Evolutionary conservation across 2,329 filamentous ascomycete genomes (phyloP), one percentile per base, ranked within the genome.

Genomic region (Botryotinia convoluta): DNA sequence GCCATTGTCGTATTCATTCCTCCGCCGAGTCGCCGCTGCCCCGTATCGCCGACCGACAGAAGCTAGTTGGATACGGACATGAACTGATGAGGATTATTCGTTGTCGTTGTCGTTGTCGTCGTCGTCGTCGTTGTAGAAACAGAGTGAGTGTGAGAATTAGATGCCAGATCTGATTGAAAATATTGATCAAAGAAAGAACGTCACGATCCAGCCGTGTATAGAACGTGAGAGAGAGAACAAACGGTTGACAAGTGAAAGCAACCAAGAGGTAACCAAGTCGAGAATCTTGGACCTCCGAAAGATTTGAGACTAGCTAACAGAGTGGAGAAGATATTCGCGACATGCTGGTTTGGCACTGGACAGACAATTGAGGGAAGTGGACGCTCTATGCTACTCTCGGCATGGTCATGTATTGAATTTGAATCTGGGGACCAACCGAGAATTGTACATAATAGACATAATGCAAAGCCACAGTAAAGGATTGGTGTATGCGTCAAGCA

Each of bases 181-280:
- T 73, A 29, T 57, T 37, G 48, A 70, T 44, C 20, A 59, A 39
- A 75, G 74, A 78, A 79, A 70, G 69, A 74, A 76, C 69, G 51
- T 75, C 78, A 81, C 79, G 79, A 80, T 72, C 80, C 80, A 80
- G 80, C 74, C 79, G 80, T 79, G 78, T 76, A 67, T 73, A 78
- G 76, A 79, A 76, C 61, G 72, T 71, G 77, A 77, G 67, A 67
- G 73, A 67, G 68, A 72, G 64, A 76, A 73, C 44, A 75, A 70
- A 76, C 59, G 51, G 62, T 68, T 60, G 64, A 69, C 71, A 72
- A 69, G 62, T 63, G 73, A 71, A 63, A 57, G 75, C 63, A 74
- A 70, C 64, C 71, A 77, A 76, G 76, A 75, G 73, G 64, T 73
- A 74, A 74, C 73, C 73, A 75, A 77, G 72, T 68, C 70, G 63